Evolutionary conservation across 2,329 filamentous ascomycete genomes (phyloP), one percentile per base, ranked within the genome.

Genomic region (Claviceps sp.): DNA sequence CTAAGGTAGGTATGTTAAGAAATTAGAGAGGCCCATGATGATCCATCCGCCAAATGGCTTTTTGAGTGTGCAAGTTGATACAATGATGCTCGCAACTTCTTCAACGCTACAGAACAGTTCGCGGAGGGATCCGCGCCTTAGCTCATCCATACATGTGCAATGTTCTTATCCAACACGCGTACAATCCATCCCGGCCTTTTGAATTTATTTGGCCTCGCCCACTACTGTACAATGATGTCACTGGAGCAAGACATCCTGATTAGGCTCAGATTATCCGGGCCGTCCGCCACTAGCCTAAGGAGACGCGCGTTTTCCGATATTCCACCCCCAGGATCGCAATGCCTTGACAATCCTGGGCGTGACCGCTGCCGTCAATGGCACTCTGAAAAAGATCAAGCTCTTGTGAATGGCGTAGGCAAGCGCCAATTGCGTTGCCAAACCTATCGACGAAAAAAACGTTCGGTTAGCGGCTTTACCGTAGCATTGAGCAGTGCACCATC

Each of bases 391-490:
- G 62, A 98, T 96, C 67, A 97, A 89, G 60, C 87, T 94, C 72
- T 98, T 98, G 75, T 98, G 93, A 54, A 98, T 88, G 30, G 91
- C 91, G 64, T 98, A 98, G 13, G 93, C 93, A 48, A 98, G 77
- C 16, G 88, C 89, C 34, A 98, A 73, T 65, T 96, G 89, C 8
- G 93, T 97, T 49, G 75, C 79, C 37, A 84, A 67, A 59, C 80
- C 80, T 84, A 56, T 30, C 6, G 41, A 47, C 41, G n/a, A 26
- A 2, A 18, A 16, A 16, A 40, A 30, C 9, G n/a, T 11, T 13
- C 22, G 48, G 57, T 66, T 59, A 65, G 60, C 54, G 13, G 52
- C 37, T 36, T 34, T 37, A 26, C 16, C 37, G 20, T 11, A 26
- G n/a, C 20, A 5, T 7, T 13, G 16, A 38, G 24, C 26, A 24